Conservation (phyloP, 805 yeast genomes). For the Groenewaldozyma salmanticensis region DNA sequence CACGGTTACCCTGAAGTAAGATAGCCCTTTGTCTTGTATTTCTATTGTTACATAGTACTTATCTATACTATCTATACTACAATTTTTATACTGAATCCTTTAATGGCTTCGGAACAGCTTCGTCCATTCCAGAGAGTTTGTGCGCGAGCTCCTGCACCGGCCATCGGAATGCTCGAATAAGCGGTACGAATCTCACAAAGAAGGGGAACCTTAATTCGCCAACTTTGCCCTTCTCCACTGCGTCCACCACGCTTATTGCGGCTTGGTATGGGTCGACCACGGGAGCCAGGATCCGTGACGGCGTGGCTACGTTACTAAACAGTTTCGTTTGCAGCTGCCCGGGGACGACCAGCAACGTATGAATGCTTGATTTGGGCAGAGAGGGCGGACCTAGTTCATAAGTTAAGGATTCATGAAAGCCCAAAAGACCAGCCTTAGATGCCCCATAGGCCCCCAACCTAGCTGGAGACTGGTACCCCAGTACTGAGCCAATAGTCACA, state of each 20-base stretch:
- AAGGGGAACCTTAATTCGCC: constrained; percentile 68
- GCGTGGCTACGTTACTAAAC: constrained; percentile 68
- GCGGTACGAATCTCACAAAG: constrained; percentile 66
- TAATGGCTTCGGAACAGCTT: constrained; percentile 7
- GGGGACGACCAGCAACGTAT: constrained; percentile 71
- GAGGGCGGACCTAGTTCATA: constrained; percentile 54
- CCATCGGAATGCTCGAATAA: constrained; percentile 65
- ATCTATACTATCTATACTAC: no score
- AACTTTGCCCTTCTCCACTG: constrained; percentile 49
- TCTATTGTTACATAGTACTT: no score
- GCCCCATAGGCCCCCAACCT: constrained; percentile 76
- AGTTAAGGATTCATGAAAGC: constrained; percentile 72
- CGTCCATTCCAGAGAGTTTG: constrained; percentile 59
- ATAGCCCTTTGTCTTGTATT: no score
- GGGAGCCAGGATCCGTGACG: constrained; percentile 71
- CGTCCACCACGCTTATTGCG: constrained; percentile 46
- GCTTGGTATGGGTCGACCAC: constrained; percentile 60
- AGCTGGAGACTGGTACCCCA: constrained; percentile 82
- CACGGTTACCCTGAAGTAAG: no score
- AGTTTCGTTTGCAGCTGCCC: constrained; percentile 74
- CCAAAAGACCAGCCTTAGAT: constrained; percentile 76
- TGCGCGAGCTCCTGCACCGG: constrained; percentile 50
- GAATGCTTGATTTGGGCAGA: constrained; percentile 23
- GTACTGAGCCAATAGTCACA: constrained; percentile 71
- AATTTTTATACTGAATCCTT: no score